Conservation (phyloP, 73 alveolate genomes). For the Halteria grandinella region DNA sequence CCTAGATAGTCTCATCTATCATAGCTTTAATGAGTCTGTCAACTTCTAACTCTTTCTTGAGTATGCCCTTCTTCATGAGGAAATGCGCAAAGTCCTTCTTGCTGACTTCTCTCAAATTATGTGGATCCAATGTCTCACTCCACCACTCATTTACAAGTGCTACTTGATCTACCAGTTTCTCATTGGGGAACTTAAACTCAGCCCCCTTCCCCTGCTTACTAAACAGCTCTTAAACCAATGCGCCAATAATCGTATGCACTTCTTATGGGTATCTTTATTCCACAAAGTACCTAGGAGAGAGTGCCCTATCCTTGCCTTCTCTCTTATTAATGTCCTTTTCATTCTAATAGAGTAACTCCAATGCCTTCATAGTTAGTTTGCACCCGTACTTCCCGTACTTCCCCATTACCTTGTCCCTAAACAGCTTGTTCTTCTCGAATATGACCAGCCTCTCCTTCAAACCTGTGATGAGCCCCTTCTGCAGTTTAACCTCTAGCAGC, state of each 20-base stretch:
- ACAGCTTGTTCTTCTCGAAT: background rate
- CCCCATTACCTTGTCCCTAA: background rate
- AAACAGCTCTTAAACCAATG: slow-evolving; percentile 19
- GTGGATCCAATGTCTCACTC: background rate
- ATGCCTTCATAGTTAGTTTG: too few relatives aligned
- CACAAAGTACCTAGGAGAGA: too few relatives aligned
- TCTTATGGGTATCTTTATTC: background rate
- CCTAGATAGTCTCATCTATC: slow-evolving; percentile 24
- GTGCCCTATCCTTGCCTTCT: too few relatives aligned
- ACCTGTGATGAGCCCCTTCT: slow-evolving; percentile 7
- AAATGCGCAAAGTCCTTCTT: slow-evolving; percentile 13
- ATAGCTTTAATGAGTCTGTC: slow-evolving; percentile 33
- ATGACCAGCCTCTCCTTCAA: slow-evolving; percentile 15
- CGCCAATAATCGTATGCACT: background rate
- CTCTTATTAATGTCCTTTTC: too few relatives aligned
- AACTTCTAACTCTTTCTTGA: slow-evolving; percentile 17
- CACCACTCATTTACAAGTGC: slow-evolving; percentile 44
- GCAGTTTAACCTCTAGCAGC: slow-evolving; percentile 2
- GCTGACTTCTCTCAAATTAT: slow-evolving; percentile 6
- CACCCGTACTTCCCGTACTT: slow-evolving; percentile 35
- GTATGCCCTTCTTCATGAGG: slow-evolving; percentile 4
- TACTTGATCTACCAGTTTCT: slow-evolving; percentile 15
- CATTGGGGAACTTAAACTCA: slow-evolving; percentile 41
- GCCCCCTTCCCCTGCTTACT: background rate
- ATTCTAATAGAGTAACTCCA: too few relatives aligned